Evolutionary conservation across 345 rosid species (phyloP).

Genomic region (Bretschneidera sinensis): DNA sequence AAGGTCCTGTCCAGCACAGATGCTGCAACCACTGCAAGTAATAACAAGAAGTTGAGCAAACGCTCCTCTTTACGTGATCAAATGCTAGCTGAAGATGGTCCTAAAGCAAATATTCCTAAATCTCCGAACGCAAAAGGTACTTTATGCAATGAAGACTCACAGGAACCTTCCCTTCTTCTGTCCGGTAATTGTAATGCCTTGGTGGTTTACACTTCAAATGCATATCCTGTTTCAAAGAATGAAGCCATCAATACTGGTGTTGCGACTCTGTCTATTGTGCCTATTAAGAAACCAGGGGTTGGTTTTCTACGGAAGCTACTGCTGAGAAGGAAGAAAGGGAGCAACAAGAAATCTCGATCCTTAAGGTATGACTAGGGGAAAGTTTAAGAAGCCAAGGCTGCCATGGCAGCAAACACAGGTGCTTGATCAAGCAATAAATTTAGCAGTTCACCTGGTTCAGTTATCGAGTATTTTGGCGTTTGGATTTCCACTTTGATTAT

Average conservation of each 20-base stretch:
- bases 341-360: conserved; percentile 37
- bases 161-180: conserved; percentile 5
- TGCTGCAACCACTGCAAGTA: conserved; percentile 21
- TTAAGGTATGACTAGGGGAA: background rate
- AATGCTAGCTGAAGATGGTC: conserved; percentile 53
- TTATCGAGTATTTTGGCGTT: background rate
- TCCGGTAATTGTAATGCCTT: conserved; percentile 21
- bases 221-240: conserved; percentile 23
- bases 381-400: background rate
- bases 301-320: conserved; percentile 62
- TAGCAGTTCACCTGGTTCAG: background rate
- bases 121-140: conserved; percentile 22
- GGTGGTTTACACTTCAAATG: conserved; percentile 27
- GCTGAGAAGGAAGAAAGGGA: conserved; percentile 63
- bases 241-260: conserved; percentile 16
- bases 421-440: too few species aligned
- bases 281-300: conserved; percentile 54
- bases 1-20: conserved; percentile 30
- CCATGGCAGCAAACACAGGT: background rate
- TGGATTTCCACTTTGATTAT: background rate
- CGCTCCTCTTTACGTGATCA: conserved; percentile 55
- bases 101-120: conserved; percentile 35
- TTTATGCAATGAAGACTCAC: conserved; percentile 14
- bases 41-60: conserved; percentile 28
- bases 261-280: conserved; percentile 40